Conservation (phyloP, 2,329 filamentous ascomycete species). For the Fusarium pseudonygamai region DNA sequence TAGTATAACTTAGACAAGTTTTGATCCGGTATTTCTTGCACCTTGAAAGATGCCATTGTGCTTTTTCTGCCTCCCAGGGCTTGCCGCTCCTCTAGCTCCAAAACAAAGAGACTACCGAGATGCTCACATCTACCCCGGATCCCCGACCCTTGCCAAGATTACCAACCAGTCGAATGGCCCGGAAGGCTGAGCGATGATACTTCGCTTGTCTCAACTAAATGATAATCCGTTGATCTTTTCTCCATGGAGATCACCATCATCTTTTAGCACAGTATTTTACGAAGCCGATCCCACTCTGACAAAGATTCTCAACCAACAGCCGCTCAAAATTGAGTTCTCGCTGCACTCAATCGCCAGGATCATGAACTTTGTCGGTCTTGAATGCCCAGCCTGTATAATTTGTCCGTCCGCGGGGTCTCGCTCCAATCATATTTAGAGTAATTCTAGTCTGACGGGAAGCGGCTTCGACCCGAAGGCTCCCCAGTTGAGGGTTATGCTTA, state of each 20-base stretch:
- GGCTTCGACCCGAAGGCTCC: background rate
- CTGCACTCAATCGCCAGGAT: background rate
- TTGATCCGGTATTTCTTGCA: background rate
- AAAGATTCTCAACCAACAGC: background rate
- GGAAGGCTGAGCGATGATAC: background rate
- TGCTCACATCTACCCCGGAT: slow-evolving; percentile 4
- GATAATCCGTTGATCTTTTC: slow-evolving; percentile 5
- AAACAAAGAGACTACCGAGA: background rate
- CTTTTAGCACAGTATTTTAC: background rate
- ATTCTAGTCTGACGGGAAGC: background rate
- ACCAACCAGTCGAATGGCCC: background rate
- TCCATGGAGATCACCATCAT: background rate
- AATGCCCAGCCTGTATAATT: slow-evolving; percentile 2
- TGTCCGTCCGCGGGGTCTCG: slow-evolving; percentile 4
- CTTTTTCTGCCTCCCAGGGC: background rate
- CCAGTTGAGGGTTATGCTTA: background rate
- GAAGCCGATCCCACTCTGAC: background rate
- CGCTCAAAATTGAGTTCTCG: background rate
- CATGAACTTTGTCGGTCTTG: slow-evolving; percentile 21
- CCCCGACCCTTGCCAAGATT: background rate
- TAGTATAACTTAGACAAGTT: background rate
- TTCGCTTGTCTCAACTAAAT: slow-evolving; percentile 25
- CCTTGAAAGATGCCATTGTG: background rate
- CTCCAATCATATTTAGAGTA: slow-evolving; percentile 9
- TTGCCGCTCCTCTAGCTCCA: background rate